Conservation (phyloP, 805 yeast genomes). For the Zygoascus flipseniorum region DNA sequence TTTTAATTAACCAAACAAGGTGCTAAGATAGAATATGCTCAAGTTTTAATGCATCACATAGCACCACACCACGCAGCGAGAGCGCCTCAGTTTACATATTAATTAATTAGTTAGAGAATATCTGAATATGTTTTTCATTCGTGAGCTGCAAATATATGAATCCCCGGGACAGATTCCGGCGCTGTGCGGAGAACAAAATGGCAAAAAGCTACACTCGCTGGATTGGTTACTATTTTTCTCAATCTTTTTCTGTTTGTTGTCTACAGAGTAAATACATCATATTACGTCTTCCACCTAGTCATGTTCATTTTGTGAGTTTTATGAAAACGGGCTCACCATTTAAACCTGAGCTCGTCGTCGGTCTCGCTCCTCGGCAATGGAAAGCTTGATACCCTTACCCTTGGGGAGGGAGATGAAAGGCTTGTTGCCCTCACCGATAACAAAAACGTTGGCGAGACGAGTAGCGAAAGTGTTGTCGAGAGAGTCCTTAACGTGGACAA, state of each 20-base stretch:
- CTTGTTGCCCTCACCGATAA: conserved; percentile 92
- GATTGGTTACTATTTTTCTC: too few species aligned
- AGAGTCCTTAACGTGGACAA: conserved; percentile 92
- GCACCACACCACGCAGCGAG: too few species aligned
- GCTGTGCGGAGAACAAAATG: too few species aligned
- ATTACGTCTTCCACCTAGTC: background rate
- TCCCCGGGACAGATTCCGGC: too few species aligned
- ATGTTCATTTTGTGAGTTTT: background rate
- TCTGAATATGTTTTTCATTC: too few species aligned
- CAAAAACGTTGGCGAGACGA: conserved; percentile 87
- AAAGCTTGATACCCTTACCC: conserved; percentile 97
- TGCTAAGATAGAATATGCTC: too few species aligned
- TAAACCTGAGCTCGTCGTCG: conserved; percentile 80
- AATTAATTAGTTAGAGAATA: too few species aligned
- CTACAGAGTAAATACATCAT: background rate
- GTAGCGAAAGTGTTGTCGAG: conserved; percentile 93
- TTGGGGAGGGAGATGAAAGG: conserved; percentile 93
- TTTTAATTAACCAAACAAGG: too few species aligned
- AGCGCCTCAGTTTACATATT: too few species aligned
- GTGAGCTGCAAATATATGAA: too few species aligned
- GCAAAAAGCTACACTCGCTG: too few species aligned
- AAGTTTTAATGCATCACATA: too few species aligned
- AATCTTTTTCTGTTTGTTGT: background rate
- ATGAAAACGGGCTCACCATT: background rate
- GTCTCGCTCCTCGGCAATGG: conserved; percentile 97